A percentile compares a stretch with the other conserved stretches of the same genome.
phyloP scores from a whole-genome alignment of 331 rosid genomes.

The Acacia pycnantha region DNA sequence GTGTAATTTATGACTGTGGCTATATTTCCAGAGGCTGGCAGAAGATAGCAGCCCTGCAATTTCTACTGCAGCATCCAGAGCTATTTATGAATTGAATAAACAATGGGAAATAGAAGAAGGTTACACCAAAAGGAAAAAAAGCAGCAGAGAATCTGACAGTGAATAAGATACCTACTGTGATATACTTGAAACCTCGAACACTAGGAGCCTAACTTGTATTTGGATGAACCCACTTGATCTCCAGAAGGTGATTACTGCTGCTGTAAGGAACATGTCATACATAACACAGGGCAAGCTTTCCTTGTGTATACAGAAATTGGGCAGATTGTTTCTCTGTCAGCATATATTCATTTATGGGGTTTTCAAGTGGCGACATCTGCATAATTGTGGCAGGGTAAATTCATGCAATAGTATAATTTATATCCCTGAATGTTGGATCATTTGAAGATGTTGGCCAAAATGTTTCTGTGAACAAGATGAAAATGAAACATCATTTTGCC shows the following conservation, averaged over 20 bases:
- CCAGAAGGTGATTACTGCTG: slow-evolving; percentile 28
- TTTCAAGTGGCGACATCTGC: not conserved
- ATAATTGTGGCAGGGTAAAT: not conserved
- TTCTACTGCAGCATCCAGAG: not conserved
- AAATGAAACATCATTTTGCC: not conserved
- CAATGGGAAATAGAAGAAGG: not conserved
- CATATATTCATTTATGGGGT: not conserved
- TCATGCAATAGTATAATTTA: not conserved
- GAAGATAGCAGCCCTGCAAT: not conserved
- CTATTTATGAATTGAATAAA: not conserved
- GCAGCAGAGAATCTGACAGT: not conserved
- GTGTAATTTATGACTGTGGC: not conserved
- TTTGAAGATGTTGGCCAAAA: not conserved
- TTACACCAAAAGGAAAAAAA: not conserved
- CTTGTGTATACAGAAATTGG: slow-evolving; percentile 1
- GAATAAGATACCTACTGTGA: not conserved
- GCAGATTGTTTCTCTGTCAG: not conserved
- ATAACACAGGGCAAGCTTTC: slow-evolving; percentile 14
- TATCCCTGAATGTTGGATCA: not conserved
- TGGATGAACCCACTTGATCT: slow-evolving; percentile 48
- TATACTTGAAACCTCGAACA: slow-evolving; percentile 17
- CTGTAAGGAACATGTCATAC: slow-evolving; percentile 26
- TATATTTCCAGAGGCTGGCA: not conserved
- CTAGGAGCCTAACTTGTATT: slow-evolving; percentile 37
- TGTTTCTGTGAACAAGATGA: not conserved